Evolutionary conservation across 176 grass and related monocot species (phyloP).

Genomic region (Bonia amplexicaulis): DNA sequence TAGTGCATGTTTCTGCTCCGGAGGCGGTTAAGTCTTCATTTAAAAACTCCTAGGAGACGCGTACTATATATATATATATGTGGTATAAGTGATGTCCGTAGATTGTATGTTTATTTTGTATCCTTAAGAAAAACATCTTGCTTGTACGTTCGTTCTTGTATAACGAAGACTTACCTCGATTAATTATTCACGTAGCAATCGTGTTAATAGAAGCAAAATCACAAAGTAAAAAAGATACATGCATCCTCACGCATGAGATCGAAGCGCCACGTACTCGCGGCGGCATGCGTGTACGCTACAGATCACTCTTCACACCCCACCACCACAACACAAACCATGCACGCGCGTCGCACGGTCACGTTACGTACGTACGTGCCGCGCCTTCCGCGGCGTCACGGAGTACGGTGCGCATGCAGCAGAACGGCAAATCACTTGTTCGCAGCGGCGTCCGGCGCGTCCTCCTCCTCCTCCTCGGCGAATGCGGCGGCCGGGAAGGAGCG

Average conservation of each 20-base stretch:
- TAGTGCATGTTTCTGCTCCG: too few species aligned
- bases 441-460: neutral
- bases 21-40: too few species aligned
- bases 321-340: neutral
- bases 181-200: conserved; percentile 17
- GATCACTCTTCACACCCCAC: neutral
- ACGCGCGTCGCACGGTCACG: neutral
- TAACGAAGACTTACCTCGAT: neutral
- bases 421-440: neutral
- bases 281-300: neutral
- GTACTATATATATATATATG: rapidly evolving
- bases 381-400: neutral
- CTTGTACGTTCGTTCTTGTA: neutral
- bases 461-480: conserved; percentile 42
- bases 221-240: neutral
- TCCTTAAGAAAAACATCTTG: neutral
- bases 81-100: too few species aligned
- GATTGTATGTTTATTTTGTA: too few species aligned
- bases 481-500: conserved; percentile 65
- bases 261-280: neutral
- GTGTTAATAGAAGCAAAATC: neutral
- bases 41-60: too few species aligned
- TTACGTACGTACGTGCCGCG: neutral
- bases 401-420: neutral
- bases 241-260: neutral